Percentiles rank a stretch among this genome's conserved stretches.
Conservation (phyloP, 176 grass and related monocot genomes). For the Leersia perrieri region DNA sequence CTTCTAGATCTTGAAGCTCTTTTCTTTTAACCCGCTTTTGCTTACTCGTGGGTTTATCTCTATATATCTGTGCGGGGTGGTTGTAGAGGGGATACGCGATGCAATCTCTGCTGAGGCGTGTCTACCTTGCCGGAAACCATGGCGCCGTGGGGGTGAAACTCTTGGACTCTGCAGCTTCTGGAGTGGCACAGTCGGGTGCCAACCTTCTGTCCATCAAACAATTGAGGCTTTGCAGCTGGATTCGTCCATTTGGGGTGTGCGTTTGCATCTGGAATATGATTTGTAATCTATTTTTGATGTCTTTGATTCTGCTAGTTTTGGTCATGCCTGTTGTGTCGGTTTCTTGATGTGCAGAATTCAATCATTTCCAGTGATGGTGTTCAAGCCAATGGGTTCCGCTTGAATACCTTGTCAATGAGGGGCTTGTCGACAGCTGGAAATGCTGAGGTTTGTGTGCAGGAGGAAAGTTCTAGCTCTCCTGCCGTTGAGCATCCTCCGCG, state of each 20-base stretch:
- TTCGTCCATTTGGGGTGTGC: slow-evolving; percentile 10
- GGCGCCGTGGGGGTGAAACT: background rate
- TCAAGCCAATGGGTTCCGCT: slow-evolving; percentile 1
- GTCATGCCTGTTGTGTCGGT: background rate
- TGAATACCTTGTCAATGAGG: slow-evolving; percentile 17
- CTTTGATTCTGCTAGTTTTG: background rate
- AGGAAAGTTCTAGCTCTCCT: slow-evolving; percentile 40
- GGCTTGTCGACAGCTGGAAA: slow-evolving; percentile 31
- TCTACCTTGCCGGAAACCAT: background rate
- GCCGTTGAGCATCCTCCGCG: slow-evolving; percentile 40
- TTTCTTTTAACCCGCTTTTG: no score
- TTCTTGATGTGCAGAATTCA: background rate
- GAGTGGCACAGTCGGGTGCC: background rate
- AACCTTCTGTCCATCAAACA: background rate
- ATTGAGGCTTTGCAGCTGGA: background rate
- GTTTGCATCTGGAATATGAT: background rate
- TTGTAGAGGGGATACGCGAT: background rate
- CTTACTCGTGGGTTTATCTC: background rate
- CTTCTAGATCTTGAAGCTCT: no score
- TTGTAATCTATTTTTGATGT: background rate
- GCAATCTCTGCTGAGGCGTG: background rate
- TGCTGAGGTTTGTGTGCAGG: slow-evolving; percentile 28
- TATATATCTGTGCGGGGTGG: background rate
- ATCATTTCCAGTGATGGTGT: background rate
- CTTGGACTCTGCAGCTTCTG: background rate